Conservation (phyloP, 1,284 basidiomycete species). For the Ganoderma resinaceum region DNA sequence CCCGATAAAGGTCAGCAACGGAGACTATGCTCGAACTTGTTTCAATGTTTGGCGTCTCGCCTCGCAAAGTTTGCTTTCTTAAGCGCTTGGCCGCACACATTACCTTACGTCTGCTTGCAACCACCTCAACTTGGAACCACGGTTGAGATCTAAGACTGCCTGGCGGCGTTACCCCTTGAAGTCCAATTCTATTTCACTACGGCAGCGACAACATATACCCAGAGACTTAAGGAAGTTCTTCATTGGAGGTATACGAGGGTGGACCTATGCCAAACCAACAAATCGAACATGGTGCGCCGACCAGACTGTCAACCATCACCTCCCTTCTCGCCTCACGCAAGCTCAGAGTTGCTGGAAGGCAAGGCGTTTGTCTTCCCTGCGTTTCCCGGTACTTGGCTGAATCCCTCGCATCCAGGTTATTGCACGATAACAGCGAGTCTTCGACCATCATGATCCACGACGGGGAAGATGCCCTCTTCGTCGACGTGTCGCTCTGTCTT, state of each 20-base stretch:
- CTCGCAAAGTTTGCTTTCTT: background rate
- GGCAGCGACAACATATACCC: background rate
- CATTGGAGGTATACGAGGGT: background rate
- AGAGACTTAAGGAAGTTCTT: background rate
- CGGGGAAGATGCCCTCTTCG: slow-evolving; percentile 52
- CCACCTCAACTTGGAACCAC: background rate
- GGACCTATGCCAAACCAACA: slow-evolving; percentile 28
- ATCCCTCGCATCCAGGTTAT: slow-evolving; percentile 9
- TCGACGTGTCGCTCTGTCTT: slow-evolving; percentile 60
- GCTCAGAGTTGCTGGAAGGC: slow-evolving; percentile 33
- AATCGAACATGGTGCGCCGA: slow-evolving; percentile 27
- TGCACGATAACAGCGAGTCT: slow-evolving; percentile 24
- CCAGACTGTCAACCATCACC: slow-evolving; percentile 26
- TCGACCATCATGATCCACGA: slow-evolving; percentile 54
- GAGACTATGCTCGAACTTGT: too few species aligned
- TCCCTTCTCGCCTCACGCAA: slow-evolving; percentile 27
- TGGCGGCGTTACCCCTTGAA: background rate
- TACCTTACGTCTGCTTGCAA: background rate
- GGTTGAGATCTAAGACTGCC: background rate
- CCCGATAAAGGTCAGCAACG: too few species aligned
- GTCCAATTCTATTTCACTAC: background rate
- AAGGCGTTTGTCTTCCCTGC: background rate
- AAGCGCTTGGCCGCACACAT: background rate
- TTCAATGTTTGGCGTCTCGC: too few species aligned
- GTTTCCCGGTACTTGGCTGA: background rate